Conservation (phyloP, 192 early-diverging fungal species). For the Entomortierella chlamydospora region DNA sequence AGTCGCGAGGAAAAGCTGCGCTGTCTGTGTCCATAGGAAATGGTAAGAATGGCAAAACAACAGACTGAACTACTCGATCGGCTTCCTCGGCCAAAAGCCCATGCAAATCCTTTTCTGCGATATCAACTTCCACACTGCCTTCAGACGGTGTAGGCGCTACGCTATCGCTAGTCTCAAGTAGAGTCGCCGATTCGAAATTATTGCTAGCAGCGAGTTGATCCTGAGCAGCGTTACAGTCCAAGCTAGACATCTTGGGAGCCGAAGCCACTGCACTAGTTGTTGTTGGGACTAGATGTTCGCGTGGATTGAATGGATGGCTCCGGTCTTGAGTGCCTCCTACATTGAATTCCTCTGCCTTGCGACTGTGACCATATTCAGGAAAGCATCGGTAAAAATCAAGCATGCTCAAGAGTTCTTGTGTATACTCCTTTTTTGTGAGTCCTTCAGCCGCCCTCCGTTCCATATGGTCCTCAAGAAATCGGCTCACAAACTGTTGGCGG, state of each 20-base stretch:
- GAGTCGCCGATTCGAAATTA: background rate
- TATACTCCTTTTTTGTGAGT: slow-evolving; percentile 1
- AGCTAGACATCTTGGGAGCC: background rate
- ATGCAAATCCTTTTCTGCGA: slow-evolving; percentile 33
- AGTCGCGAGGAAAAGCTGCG: background rate
- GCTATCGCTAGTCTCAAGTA: background rate
- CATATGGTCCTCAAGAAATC: slow-evolving; percentile 8
- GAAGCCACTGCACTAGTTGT: too few relatives aligned
- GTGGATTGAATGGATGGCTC: too few relatives aligned
- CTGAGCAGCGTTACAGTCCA: background rate
- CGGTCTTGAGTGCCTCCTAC: too few relatives aligned
- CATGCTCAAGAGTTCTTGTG: slow-evolving; percentile 11
- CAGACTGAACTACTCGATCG: slow-evolving; percentile 32
- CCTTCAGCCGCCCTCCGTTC: background rate
- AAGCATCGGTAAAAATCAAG: slow-evolving; percentile 49
- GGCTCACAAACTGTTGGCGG: slow-evolving; percentile 10
- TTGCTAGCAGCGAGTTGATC: background rate
- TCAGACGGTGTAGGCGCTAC: background rate
- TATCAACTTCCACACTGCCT: slow-evolving; percentile 4
- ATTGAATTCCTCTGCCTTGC: background rate
- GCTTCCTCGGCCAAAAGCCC: slow-evolving; percentile 33
- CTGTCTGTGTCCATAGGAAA: slow-evolving; percentile 8
- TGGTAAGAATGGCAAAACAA: slow-evolving; percentile 43
- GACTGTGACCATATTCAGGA: slow-evolving; percentile 35
- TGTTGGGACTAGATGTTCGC: too few relatives aligned